These are phyloP conservation scores for Herpomyces periplanetae DNA, from an alignment of 2,329 filamentous ascomycete species.

Conservation along the genomic window DNA sequence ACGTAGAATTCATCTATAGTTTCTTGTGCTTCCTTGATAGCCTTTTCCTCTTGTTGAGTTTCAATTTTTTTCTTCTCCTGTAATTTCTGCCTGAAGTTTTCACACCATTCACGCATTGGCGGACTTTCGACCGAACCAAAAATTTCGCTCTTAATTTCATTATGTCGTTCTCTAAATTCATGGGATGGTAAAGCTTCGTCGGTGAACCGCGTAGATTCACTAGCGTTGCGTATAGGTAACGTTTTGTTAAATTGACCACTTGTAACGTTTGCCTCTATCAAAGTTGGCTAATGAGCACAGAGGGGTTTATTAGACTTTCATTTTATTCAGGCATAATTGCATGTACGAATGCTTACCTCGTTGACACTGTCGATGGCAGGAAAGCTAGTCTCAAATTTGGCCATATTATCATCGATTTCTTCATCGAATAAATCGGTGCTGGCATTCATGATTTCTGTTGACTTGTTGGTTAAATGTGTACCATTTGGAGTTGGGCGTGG, in stretches of 20 bases:
- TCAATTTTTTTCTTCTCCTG: conserved; percentile 54
- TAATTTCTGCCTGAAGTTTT: conserved; percentile 44
- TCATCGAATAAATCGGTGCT: conserved; percentile 10
- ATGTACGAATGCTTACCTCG: conserved; percentile 21
- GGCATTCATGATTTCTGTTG: conserved; percentile 8
- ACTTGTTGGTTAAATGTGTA: conserved; percentile 31
- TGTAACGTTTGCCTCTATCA: no score
- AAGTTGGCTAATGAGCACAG: no score
- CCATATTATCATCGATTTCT: conserved; percentile 11
- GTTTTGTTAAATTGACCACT: no score
- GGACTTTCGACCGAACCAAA: no score
- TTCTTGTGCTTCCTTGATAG: conserved; percentile 50
- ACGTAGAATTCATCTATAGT: conserved; percentile 98
- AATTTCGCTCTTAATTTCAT: no score
- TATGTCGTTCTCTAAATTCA: no score
- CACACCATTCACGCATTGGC: conserved; percentile 68
- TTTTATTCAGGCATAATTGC: no score
- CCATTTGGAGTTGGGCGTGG: conserved; percentile 18
- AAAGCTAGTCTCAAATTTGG: conserved; percentile 52
- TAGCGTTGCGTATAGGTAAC: no score
- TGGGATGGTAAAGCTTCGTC: no score
- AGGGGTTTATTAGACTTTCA: no score
- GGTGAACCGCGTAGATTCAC: no score
- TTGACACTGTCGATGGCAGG: conserved; percentile 38
- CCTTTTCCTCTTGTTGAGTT: conserved; percentile 39